Base-by-base conservation (phyloP, 148 eudicot species). In the Chenopodium quinoa region DNA sequence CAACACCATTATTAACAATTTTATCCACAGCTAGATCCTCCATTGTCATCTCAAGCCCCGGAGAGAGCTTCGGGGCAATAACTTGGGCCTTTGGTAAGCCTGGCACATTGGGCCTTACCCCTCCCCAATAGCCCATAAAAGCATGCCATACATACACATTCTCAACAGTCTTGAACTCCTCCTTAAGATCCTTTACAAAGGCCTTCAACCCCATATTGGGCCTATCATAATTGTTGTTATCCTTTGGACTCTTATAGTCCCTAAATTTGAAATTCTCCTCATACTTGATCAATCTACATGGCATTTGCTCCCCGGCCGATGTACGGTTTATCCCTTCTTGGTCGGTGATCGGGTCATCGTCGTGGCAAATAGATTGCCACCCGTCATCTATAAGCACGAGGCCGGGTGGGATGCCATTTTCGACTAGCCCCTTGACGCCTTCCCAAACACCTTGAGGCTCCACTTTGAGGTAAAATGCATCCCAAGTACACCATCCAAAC, bases 401-500 rank as follows among this genome's bases (percentile, higher is more conserved):
- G 14, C 95, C 97, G 7, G 98, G 98, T 44, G 98, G 98, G 80
- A 89, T 83, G 27, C 97, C 97, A 10, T 96, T 93, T 3, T 90
- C 90, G 4, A 84, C 94, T 0, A 95, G 86, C 16, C 93, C 93
- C 34, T 88, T 86, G 4, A 95, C 94, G 0, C 98, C 98, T 32
- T 93, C 94, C 89, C 83, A 79, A 0, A 95, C 93, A 0, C 98
- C 98, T 2, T 84, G 83, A 20, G 98, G 98, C 23, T 93, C 92
- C 75, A 94, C 98, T 65, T 79, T 85, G 1, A 94, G 89, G 82
- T 94, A 94, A 71, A 94, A 94, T 9, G 98, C 98, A 63, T 94
- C 98, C 98, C 98, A 94, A 3, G 98, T 94, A 86, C 98, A 94
- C 98, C 98, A 95, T 32, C 98, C 98, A 82, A 95, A 95, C 37